Base-by-base conservation (phyloP, 139 green algal genomes). In the Spirogloea muscicola region DNA sequence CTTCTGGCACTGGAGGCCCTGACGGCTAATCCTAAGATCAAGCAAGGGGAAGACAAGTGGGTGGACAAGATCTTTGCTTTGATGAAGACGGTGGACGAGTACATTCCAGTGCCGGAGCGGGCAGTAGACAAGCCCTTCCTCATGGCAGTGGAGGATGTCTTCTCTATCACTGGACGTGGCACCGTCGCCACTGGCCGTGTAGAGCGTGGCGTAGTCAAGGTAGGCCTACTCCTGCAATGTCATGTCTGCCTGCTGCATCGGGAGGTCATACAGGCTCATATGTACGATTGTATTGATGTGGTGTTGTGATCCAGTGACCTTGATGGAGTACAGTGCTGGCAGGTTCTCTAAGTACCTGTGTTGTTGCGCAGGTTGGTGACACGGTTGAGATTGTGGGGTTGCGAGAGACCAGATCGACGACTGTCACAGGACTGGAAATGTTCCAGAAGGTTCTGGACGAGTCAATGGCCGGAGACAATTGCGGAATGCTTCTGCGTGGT, bases 101-200 rank as follows among this genome's bases (percentile, higher is more conserved):
- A 92, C 82, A 85, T 95, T 18, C 87, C 87, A 10, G 77, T 87
- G 33, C 92, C 94, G 21, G 52, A 83, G 57, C 87, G 92, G 43
- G 89, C 86, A 29, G 84, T 95, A 25, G 94, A 98, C 87, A 95
- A 94, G 82, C 93, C 93, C 34, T 98, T 98, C 83, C 71, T 89
- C 36, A 94, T 98, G 91, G 88, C 94, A 1, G 87, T 98, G 10
- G 94, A 98, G 84, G 94, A 97, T 63, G 91, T 96, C 1, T 98
- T 98, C 81, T 90, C 82, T 68, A 97, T 98, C 75, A 90, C 71
- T 29, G 93, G 94, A 3, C 86, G 94, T 44, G 94, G 94, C 25
- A 98, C 94, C 2, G 94, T 98, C 18, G 91, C 91, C 2, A 98
- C 94, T 1, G 94, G 94, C 0, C 83, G 93, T 10, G 80, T 98